A percentile compares a stretch with the other conserved stretches of the same genome.
phyloP scores from a whole-genome alignment of 768 basidiomycete species.

The Leccinum subgranulosum region DNA sequence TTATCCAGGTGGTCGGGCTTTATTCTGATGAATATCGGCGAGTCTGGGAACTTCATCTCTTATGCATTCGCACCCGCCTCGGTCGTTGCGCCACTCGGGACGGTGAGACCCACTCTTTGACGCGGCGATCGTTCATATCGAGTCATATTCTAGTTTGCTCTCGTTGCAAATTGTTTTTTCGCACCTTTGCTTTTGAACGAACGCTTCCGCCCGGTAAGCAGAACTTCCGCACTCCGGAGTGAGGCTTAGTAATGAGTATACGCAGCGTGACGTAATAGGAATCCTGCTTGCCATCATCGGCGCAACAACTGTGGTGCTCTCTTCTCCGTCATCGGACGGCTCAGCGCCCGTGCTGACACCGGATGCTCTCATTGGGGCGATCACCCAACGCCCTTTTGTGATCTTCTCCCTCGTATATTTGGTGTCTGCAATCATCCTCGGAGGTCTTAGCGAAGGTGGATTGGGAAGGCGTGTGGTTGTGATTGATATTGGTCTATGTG shows the following conservation, averaged over 20 bases:
- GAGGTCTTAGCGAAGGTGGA: slow-evolving; percentile 60
- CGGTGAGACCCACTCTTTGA: slow-evolving; percentile 48
- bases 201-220: slow-evolving; percentile 68
- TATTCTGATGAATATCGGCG: slow-evolving; percentile 85
- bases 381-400: slow-evolving; percentile 70
- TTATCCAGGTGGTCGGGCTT: slow-evolving; percentile 82
- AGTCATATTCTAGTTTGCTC: slow-evolving; percentile 58
- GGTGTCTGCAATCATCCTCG: slow-evolving; percentile 53
- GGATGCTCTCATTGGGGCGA: slow-evolving; percentile 61
- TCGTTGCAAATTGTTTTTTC: slow-evolving; percentile 95
- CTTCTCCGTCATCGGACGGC: slow-evolving; percentile 67
- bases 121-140: not conserved
- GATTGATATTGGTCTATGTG: slow-evolving; percentile 86
- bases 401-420: slow-evolving; percentile 68
- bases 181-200: slow-evolving; percentile 84
- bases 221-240: slow-evolving; percentile 5
- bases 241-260: slow-evolving; percentile 11
- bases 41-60: slow-evolving; percentile 86
- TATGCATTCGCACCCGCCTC: slow-evolving; percentile 90
- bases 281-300: slow-evolving; percentile 81
- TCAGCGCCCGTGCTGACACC: slow-evolving; percentile 56
- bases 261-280: slow-evolving; percentile 73
- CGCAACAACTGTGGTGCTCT: slow-evolving; percentile 89
- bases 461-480: slow-evolving; percentile 69
- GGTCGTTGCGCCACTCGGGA: slow-evolving; percentile 94